Base-by-base conservation (phyloP, 306 rosid genomes). In the Hippophae gyantsensis region DNA sequence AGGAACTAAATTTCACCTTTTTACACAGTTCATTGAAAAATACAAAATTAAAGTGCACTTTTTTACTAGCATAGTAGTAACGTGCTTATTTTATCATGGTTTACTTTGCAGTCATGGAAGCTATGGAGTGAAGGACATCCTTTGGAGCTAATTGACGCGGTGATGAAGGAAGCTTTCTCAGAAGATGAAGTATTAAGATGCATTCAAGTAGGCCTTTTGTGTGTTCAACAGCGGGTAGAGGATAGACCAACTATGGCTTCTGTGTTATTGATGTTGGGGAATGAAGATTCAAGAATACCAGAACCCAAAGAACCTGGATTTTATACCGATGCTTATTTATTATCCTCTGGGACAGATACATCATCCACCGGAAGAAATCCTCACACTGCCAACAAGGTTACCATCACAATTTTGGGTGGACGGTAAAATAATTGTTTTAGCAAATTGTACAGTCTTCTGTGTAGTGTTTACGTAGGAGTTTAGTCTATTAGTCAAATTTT, bases 41-140 rank as follows among this genome's bases (percentile, higher is more conserved):
- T 7, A 14, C 8, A 52, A 2, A 14, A 38, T 10, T 11, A 10
- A 1, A 12, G 6, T 0, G n/a, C 53, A 13, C 26, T 6, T 3
- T n/a, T 52, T 0, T 9, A 9, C 27, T 6, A 40, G 8, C 6
- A 1, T 12, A 5, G 11, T 14, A 26, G 13, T 13, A 5, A 46
- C 18, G 26, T 66, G 7, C 6, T 45, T 23, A 13, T 27, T 11
- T 48, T 10, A 23, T 6, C 14, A 9, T 3, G 61, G 9, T 56
- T 56, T 68, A 40, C 60, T 7, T 13, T 66, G 61, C 52, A 84
- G 92, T 80, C 79, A 56, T 84, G 92, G 92, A 70, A 48, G 53
- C 73, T 63, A 8, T 84, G 92, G 87, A 81, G 27, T 49, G 83
- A 79, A 52, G 76, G 74, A 3, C 79, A 14, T 12, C 72, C 67